phyloP scores from a whole-genome alignment of 495 filamentous ascomycete genomes.

The Daldinia bambusicola region DNA sequence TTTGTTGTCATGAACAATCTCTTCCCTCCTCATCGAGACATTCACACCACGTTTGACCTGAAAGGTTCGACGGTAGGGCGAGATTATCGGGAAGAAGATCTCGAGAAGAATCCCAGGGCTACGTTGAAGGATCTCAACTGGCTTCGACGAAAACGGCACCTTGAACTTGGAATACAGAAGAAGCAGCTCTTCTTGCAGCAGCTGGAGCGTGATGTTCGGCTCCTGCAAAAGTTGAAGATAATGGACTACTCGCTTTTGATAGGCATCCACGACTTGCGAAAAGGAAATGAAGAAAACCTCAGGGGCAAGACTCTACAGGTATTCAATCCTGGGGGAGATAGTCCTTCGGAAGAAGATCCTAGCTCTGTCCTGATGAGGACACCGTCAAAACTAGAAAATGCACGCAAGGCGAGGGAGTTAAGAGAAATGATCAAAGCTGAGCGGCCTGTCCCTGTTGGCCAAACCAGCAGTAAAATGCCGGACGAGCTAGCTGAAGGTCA shows the following conservation, averaged over 20 bases:
- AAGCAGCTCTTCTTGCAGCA: slow-evolving; percentile 88
- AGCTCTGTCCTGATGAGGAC: slow-evolving; percentile 81
- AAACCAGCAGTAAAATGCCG: slow-evolving; percentile 85
- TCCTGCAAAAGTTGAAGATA: slow-evolving; percentile 88
- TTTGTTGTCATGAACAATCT: slow-evolving; percentile 99
- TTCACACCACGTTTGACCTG: slow-evolving; percentile 95
- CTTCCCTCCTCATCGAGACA: slow-evolving; percentile 96
- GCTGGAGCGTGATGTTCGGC: slow-evolving; percentile 83
- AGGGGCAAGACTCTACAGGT: slow-evolving; percentile 95
- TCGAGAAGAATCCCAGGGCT: slow-evolving; percentile 88
- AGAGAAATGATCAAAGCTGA: slow-evolving; percentile 92
- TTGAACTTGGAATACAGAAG: slow-evolving; percentile 89
- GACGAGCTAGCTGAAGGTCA: slow-evolving; percentile 78
- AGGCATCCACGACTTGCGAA: slow-evolving; percentile 88
- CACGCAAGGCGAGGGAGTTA: slow-evolving; percentile 89
- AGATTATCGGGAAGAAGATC: slow-evolving; percentile 87
- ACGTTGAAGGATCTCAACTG: slow-evolving; percentile 98
- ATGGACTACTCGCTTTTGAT: slow-evolving; percentile 99
- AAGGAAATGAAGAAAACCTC: slow-evolving; percentile 94
- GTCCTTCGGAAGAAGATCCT: slow-evolving; percentile 62
- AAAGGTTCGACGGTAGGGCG: slow-evolving; percentile 97
- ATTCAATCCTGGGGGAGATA: slow-evolving; percentile 88
- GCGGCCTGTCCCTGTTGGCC: slow-evolving; percentile 88
- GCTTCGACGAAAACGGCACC: slow-evolving; percentile 82
- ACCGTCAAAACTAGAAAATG: slow-evolving; percentile 92